phyloP scores from a whole-genome alignment of 768 basidiomycete genomes.

The Tulasnella sp. region DNA sequence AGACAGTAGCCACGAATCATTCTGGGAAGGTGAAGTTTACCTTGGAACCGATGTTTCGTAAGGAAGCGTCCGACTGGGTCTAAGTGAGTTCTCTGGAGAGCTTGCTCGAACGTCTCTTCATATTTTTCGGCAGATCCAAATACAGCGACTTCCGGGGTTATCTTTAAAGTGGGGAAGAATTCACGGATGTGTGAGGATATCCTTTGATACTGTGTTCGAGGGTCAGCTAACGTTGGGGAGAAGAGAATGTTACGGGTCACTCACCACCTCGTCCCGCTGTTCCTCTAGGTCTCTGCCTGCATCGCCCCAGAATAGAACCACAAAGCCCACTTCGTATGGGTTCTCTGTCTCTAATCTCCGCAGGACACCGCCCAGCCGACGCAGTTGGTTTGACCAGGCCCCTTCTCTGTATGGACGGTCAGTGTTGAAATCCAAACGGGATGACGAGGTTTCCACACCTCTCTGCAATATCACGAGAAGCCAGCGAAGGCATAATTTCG shows the following conservation, averaged over 20 bases:
- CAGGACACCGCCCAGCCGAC: not conserved
- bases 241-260: not conserved
- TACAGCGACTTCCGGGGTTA: not conserved
- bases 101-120: slow-evolving; percentile 2
- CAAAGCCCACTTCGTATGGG: not conserved
- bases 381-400: not conserved
- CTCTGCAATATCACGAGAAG: not conserved
- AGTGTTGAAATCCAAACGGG: not conserved
- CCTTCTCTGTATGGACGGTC: not conserved
- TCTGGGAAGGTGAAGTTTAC: not conserved
- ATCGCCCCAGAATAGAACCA: slow-evolving; percentile 6
- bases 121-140: not conserved
- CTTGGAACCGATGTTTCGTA: not conserved
- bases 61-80: not conserved
- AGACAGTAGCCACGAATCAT: not conserved
- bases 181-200: not conserved
- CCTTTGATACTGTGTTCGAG: not conserved
- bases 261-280: not conserved
- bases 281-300: not conserved
- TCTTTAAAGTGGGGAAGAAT: not conserved
- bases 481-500: slow-evolving; percentile 1
- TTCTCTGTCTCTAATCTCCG: not conserved
- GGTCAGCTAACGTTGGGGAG: not conserved
- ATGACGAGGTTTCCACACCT: not conserved
- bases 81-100: not conserved